These are phyloP conservation scores for Zymoseptoria crescenta DNA, from an alignment of 2,329 filamentous ascomycete genomes.

Conservation along the genomic window DNA sequence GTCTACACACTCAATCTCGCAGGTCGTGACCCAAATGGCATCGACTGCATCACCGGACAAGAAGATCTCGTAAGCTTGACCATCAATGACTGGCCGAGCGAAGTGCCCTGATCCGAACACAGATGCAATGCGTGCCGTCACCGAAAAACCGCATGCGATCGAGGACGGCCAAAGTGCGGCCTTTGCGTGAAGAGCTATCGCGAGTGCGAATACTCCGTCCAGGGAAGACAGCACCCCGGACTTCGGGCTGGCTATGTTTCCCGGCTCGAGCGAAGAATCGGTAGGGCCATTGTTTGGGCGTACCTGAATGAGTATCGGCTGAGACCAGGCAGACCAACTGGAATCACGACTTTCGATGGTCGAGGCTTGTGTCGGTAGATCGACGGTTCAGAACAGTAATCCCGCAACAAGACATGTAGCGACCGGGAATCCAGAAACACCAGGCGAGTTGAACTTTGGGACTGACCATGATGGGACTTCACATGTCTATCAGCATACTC, in stretches of 20 bases:
- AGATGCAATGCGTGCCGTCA: conserved; percentile 25
- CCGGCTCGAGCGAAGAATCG: conserved; percentile 30
- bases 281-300: conserved; percentile 14
- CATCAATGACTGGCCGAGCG: neutral
- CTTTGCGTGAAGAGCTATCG: conserved; percentile 17
- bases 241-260: conserved; percentile 41
- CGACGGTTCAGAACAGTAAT: neutral
- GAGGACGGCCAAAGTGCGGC: conserved; percentile 20
- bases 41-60: conserved; percentile 1
- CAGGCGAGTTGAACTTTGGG: neutral
- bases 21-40: neutral
- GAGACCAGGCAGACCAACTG: conserved; percentile 17
- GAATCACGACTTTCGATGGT: conserved; percentile 8
- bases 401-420: neutral
- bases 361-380: neutral
- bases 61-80: conserved; percentile 3
- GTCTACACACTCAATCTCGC: neutral
- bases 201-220: conserved; percentile 19
- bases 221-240: conserved; percentile 19
- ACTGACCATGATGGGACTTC: neutral
- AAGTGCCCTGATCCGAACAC: neutral
- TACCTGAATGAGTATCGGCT: conserved; percentile 2
- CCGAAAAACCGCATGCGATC: conserved; percentile 23
- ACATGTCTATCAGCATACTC: neutral
- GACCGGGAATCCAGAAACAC: neutral